phyloP scores from a whole-genome alignment of 495 filamentous ascomycete species.

The Trypethelium eluteriae region DNA sequence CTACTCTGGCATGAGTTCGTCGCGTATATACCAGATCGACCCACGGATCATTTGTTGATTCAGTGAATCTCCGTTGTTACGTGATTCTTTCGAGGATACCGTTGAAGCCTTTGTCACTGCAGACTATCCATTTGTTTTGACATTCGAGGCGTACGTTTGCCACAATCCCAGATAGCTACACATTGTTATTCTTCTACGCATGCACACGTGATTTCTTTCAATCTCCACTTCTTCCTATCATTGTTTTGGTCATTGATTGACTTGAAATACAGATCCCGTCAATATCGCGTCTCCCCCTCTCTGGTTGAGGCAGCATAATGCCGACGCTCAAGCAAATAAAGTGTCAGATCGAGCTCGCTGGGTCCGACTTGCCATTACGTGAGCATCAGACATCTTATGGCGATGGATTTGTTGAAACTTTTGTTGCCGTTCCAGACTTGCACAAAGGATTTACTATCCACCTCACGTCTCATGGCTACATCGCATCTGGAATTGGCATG shows the following conservation, averaged over 20 bases:
- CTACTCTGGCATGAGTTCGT: too few species aligned
- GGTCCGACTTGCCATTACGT: slow-evolving; percentile 31
- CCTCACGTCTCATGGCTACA: slow-evolving; percentile 38
- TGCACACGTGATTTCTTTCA: too few species aligned
- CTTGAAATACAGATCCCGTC: background rate
- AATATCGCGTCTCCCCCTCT: background rate
- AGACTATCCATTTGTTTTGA: too few species aligned
- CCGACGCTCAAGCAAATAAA: slow-evolving; percentile 41
- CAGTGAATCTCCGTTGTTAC: too few species aligned
- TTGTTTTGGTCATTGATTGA: background rate
- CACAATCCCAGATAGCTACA: too few species aligned
- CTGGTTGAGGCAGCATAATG: slow-evolving; percentile 27
- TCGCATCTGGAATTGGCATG: slow-evolving; percentile 42
- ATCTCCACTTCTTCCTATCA: too few species aligned
- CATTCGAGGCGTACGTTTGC: too few species aligned
- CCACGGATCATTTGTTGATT: too few species aligned
- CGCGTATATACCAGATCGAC: too few species aligned
- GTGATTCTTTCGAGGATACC: too few species aligned
- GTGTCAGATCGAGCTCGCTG: slow-evolving; percentile 39
- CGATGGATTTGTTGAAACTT: slow-evolving; percentile 42
- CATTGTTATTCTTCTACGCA: too few species aligned
- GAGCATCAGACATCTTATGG: slow-evolving; percentile 40
- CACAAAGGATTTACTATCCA: slow-evolving; percentile 37
- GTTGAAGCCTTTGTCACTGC: too few species aligned
- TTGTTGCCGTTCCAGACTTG: slow-evolving; percentile 37